Conservation (phyloP, 73 alveolate species). For the Tetrahymena borealis region DNA sequence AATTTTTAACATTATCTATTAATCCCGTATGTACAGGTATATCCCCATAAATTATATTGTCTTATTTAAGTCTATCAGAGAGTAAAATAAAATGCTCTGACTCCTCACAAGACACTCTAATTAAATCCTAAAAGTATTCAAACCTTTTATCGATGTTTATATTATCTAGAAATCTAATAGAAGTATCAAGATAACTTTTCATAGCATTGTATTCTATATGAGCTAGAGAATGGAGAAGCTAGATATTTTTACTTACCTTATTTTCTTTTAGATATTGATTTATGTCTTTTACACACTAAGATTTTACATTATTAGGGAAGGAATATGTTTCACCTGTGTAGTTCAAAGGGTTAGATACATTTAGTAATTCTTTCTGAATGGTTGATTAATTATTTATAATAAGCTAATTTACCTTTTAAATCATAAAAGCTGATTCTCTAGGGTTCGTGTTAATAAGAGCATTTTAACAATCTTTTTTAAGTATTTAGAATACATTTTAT, state of each 20-base stretch:
- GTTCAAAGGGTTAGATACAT: not conserved
- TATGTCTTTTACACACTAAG: not conserved
- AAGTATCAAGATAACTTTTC: slow-evolving; percentile 28
- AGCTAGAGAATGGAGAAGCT: slow-evolving; percentile 28
- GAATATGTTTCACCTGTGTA: not conserved
- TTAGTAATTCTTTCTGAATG: not conserved
- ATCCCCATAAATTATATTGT: slow-evolving; percentile 4
- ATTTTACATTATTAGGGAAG: not conserved
- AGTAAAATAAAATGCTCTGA: slow-evolving; percentile 6
- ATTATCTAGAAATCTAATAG: slow-evolving; percentile 12
- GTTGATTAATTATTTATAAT: not conserved
- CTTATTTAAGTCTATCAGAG: not conserved
- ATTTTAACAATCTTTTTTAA: not conserved
- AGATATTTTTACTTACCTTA: not conserved
- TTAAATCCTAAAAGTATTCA: slow-evolving; percentile 3
- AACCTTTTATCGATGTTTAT: not conserved
- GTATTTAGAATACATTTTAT: not conserved
- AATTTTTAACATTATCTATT: not conserved
- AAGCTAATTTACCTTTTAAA: not conserved
- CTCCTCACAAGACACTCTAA: slow-evolving; percentile 21
- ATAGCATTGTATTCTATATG: slow-evolving; percentile 42
- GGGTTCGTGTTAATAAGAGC: not conserved
- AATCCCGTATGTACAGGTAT: slow-evolving; percentile 22
- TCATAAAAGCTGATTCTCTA: not conserved
- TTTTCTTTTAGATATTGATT: not conserved